Percentiles rank a stretch among this genome's conserved stretches.
These are phyloP conservation scores for Linnemannia exigua DNA, from an alignment of 192 early-diverging fungal species.

Conservation along the genomic window DNA sequence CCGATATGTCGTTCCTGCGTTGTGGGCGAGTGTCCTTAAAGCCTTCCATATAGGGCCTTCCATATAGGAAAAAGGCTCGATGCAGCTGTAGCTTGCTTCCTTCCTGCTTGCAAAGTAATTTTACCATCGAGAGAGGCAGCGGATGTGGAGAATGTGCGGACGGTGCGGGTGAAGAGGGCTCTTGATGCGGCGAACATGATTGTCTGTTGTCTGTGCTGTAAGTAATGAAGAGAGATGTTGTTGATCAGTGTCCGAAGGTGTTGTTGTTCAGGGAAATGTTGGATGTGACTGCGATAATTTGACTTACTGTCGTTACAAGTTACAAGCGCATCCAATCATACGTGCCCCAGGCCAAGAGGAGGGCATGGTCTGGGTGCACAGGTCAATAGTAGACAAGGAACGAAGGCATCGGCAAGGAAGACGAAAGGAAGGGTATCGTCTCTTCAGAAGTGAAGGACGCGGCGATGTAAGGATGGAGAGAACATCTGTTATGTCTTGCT, in stretches of 20 bases:
- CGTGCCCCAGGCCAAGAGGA: not conserved
- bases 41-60: too few relatives aligned
- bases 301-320: not conserved
- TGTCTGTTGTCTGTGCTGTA: not conserved
- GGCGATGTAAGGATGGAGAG: too few relatives aligned
- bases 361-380: not conserved
- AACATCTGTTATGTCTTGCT: too few relatives aligned
- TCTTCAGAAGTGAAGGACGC: too few relatives aligned
- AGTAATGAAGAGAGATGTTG: not conserved
- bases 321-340: not conserved
- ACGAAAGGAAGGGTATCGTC: too few relatives aligned
- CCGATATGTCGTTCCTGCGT: too few relatives aligned
- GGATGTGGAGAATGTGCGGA: slow-evolving; percentile 46
- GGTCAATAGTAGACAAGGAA: too few relatives aligned
- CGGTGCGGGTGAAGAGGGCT: slow-evolving; percentile 22
- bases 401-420: too few relatives aligned
- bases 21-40: too few relatives aligned
- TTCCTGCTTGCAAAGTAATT: too few relatives aligned
- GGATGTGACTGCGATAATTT: not conserved
- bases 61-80: too few relatives aligned
- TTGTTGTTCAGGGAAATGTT: not conserved
- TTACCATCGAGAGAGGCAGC: slow-evolving; percentile 41
- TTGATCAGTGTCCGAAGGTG: not conserved
- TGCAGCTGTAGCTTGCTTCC: too few relatives aligned
- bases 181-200: slow-evolving; percentile 50